Evolutionary conservation across 495 filamentous ascomycete genomes (phyloP).

Genomic region (Chaetomidium leptoderma): DNA sequence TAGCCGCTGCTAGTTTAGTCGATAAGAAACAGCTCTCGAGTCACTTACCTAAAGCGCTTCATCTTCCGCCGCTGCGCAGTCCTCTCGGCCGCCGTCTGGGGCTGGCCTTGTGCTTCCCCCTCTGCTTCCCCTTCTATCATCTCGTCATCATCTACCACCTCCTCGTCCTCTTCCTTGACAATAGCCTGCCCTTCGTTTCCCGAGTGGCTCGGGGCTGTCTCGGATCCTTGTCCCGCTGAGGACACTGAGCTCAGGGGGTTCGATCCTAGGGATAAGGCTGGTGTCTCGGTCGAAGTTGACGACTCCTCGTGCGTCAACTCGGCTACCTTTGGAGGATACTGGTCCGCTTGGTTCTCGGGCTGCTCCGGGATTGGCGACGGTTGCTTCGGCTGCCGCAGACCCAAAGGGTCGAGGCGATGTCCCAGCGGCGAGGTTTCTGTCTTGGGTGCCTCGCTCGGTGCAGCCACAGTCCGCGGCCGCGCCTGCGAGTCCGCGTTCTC

Average conservation of each 20-base stretch:
- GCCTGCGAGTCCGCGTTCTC: conserved; percentile 42
- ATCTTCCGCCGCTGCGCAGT: conserved; percentile 84
- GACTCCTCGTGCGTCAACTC: conserved; percentile 44
- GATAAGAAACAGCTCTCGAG: background rate
- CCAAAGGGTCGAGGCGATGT: conserved; percentile 45
- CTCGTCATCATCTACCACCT: conserved; percentile 48
- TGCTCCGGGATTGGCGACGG: conserved; percentile 40
- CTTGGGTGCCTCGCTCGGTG: conserved; percentile 35
- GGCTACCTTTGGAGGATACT: conserved; percentile 40
- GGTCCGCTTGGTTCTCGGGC: conserved; percentile 33
- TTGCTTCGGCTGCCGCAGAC: conserved; percentile 43
- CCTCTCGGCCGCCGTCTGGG: conserved; percentile 64
- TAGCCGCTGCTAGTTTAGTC: conserved; percentile 21
- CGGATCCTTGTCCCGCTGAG: conserved; percentile 36
- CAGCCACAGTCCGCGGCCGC: conserved; percentile 40
- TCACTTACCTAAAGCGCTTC: conserved; percentile 80
- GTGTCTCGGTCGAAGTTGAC: conserved; percentile 39
- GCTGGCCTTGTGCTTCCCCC: conserved; percentile 43
- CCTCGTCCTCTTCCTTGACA: conserved; percentile 53
- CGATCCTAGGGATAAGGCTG: conserved; percentile 39
- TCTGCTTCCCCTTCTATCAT: conserved; percentile 46
- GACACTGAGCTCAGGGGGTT: conserved; percentile 42
- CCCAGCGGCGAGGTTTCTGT: conserved; percentile 35
- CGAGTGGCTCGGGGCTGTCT: conserved; percentile 28
- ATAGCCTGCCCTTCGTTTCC: conserved; percentile 43